Conservation (phyloP, 2,329 filamentous ascomycete genomes). For the Pseudogymnoascus sp. region DNA sequence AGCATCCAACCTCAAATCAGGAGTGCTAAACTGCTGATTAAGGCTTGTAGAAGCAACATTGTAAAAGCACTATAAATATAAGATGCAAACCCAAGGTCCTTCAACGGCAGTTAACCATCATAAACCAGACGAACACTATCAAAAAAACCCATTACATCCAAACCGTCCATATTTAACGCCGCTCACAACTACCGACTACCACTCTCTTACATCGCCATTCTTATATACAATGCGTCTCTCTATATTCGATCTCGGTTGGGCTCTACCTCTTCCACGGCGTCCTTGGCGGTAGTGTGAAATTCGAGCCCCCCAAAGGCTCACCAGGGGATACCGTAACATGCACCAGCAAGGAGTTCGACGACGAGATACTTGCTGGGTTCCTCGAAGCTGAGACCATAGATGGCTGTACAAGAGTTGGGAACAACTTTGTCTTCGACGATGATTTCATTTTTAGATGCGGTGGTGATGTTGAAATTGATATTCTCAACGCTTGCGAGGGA, state of each 20-base stretch:
- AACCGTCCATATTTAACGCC: background rate
- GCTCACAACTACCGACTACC: background rate
- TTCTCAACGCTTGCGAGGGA: background rate
- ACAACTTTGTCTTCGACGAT: background rate
- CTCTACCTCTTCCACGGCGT: background rate
- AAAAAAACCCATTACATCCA: background rate
- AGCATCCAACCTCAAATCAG: background rate
- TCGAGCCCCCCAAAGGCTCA: background rate
- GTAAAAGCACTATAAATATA: background rate
- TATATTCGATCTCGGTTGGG: background rate
- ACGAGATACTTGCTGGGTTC: background rate
- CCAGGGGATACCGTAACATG: background rate
- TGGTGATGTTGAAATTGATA: background rate
- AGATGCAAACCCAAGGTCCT: background rate
- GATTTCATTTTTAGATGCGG: background rate
- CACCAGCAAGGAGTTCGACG: background rate
- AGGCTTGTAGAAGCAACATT: background rate
- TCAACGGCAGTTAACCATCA: background rate
- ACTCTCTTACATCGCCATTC: background rate
- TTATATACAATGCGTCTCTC: background rate
- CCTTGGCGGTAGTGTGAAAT: background rate
- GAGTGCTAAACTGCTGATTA: background rate
- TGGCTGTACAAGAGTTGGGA: background rate
- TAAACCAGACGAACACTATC: background rate
- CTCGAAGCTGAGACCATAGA: background rate